Conservation (phyloP, 495 filamentous ascomycete species). For the Neurospora sp. region DNA sequence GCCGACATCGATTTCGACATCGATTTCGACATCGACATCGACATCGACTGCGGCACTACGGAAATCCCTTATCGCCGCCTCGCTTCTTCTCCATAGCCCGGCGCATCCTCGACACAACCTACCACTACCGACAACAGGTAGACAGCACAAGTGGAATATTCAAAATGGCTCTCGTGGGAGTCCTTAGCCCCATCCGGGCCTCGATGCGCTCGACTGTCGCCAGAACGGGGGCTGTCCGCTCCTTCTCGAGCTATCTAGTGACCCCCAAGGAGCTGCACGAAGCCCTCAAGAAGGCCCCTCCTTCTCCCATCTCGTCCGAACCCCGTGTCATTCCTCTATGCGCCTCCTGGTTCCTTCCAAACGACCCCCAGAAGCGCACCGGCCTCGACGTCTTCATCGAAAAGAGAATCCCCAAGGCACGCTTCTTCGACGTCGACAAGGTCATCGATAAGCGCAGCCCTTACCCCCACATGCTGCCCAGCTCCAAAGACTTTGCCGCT, state of each 20-base stretch:
- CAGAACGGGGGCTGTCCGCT: constrained; percentile 18
- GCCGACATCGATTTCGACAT: neutral
- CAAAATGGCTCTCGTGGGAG: constrained; percentile 29
- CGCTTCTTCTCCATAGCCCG: neutral
- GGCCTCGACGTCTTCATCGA: constrained; percentile 67
- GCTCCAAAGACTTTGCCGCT: constrained; percentile 63
- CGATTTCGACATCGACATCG: neutral
- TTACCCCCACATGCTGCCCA: constrained; percentile 96
- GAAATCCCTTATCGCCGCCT: neutral
- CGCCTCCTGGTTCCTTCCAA: constrained; percentile 93
- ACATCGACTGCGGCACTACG: neutral
- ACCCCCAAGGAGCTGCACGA: constrained; percentile 71
- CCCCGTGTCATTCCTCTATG: constrained; percentile 80
- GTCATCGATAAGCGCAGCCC: constrained; percentile 78
- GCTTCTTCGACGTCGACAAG: constrained; percentile 95
- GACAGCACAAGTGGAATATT: constrained; percentile 3
- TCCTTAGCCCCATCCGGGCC: constrained; percentile 28
- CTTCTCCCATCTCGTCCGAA: constrained; percentile 61
- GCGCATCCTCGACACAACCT: neutral
- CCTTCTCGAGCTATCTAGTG: constrained; percentile 72
- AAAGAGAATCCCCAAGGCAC: constrained; percentile 69
- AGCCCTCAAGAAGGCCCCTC: constrained; percentile 67
- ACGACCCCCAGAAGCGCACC: constrained; percentile 59
- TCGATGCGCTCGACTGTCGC: constrained; percentile 5
- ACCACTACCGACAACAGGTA: neutral